phyloP scores from a whole-genome alignment of 805 yeast species.

The Myxozyma lipomycoides region DNA sequence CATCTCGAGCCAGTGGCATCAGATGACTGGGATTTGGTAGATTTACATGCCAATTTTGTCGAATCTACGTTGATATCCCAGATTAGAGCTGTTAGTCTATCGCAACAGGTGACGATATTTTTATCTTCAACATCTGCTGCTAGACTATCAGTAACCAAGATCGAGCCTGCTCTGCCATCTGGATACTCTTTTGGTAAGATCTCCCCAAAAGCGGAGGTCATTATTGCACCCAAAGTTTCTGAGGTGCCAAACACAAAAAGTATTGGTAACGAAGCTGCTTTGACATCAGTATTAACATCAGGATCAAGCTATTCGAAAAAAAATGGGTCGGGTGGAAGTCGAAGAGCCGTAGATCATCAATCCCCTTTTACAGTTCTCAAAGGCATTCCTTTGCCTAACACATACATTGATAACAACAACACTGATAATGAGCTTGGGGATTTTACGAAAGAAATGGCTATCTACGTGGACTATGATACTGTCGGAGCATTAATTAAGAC shows the following conservation, averaged over 20 bases:
- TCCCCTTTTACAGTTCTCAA: constrained; percentile 41
- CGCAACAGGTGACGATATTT: constrained; percentile 53
- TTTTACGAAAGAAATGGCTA: constrained; percentile 35
- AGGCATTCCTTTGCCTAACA: constrained; percentile 56
- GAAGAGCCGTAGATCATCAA: constrained; percentile 1
- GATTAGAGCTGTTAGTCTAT: constrained; percentile 63
- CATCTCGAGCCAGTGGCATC: constrained; percentile 72
- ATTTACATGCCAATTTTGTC: constrained; percentile 69
- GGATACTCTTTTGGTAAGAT: constrained; percentile 46
- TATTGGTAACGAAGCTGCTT: constrained; percentile 2
- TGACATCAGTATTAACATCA: too few species aligned
- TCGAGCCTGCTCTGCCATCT: constrained; percentile 41
- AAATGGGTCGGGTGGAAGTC: constrained; percentile 11
- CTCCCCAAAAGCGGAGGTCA: constrained; percentile 61
- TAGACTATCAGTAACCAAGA: constrained; percentile 49
- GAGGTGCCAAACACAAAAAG: neutral
- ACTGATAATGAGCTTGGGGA: constrained; percentile 25
- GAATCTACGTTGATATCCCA: constrained; percentile 75
- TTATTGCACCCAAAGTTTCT: constrained; percentile 64
- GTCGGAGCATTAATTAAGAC: constrained; percentile 37
- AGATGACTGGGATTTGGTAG: constrained; percentile 89
- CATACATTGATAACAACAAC: constrained; percentile 33
- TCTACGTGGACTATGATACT: constrained; percentile 44
- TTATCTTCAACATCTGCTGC: constrained; percentile 62
- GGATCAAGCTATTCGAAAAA: too few species aligned